Evolutionary conservation across 192 early-diverging fungal genomes (phyloP).

Genomic region (Coemansia sp.): DNA sequence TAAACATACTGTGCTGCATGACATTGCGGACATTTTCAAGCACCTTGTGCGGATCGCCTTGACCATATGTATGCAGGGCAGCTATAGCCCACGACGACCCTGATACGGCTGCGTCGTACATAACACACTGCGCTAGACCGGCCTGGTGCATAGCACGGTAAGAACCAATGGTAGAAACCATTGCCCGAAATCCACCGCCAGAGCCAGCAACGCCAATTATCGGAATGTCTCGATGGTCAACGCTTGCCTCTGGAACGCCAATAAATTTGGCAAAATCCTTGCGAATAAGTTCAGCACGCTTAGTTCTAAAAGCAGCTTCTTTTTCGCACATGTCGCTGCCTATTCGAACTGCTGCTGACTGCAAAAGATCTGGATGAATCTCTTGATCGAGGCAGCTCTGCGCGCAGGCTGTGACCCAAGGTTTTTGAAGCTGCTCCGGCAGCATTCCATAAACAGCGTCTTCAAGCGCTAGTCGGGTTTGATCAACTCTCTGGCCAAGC

Average conservation of each 20-base stretch:
- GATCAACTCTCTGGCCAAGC: slow-evolving; percentile 24
- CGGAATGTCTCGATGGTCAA: slow-evolving; percentile 70
- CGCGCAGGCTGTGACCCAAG: slow-evolving; percentile 42
- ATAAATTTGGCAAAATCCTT: slow-evolving; percentile 78
- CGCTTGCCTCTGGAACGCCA: slow-evolving; percentile 61
- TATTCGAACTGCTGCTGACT: slow-evolving; percentile 32
- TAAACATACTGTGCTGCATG: slow-evolving; percentile 64
- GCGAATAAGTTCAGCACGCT: slow-evolving; percentile 48
- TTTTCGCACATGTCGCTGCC: slow-evolving; percentile 29
- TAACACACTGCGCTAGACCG: slow-evolving; percentile 67
- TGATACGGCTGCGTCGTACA: slow-evolving; percentile 68
- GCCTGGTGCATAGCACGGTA: slow-evolving; percentile 64
- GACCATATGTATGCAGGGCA: slow-evolving; percentile 39
- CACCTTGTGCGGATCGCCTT: slow-evolving; percentile 42
- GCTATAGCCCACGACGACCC: slow-evolving; percentile 46
- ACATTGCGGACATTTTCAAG: slow-evolving; percentile 57
- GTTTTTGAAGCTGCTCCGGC: slow-evolving; percentile 37
- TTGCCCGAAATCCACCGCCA: slow-evolving; percentile 83
- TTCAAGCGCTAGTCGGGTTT: slow-evolving; percentile 20
- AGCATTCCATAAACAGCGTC: slow-evolving; percentile 33
- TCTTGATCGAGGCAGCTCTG: slow-evolving; percentile 29
- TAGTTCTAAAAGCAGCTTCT: slow-evolving; percentile 29
- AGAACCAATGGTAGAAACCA: slow-evolving; percentile 73
- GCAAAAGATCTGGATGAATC: slow-evolving; percentile 30
- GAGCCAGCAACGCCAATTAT: slow-evolving; percentile 70